Evolutionary conservation across 257 asterid species (phyloP).

Genomic region (Nicotiana tomentosiformis): DNA sequence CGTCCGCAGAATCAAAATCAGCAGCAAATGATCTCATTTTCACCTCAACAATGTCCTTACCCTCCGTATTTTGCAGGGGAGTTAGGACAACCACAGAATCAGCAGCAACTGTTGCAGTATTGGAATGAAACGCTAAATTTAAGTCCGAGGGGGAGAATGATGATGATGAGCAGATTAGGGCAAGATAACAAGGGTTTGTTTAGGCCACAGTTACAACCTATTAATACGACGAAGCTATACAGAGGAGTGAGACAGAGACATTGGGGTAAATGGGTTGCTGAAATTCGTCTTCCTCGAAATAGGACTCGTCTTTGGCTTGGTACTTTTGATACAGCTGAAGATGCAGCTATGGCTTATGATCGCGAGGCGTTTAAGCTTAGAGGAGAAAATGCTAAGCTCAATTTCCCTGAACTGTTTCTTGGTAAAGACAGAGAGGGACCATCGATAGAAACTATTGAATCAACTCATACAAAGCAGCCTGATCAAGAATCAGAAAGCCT

Average conservation of each 20-base stretch:
- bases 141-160: conserved; percentile 74
- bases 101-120: conserved; percentile 52
- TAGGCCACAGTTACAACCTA: conserved; percentile 41
- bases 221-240: conserved; percentile 58
- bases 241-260: conserved; percentile 94
- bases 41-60: conserved; percentile 35
- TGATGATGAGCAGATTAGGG: conserved; percentile 59
- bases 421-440: conserved; percentile 35
- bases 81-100: conserved; percentile 19
- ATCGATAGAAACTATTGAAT: neutral
- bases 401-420: conserved; percentile 68
- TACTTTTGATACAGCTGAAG: conserved; percentile 89
- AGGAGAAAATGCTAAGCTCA: conserved; percentile 82
- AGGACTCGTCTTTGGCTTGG: conserved; percentile 96
- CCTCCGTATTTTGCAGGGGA: conserved; percentile 69
- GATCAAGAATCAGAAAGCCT: conserved; percentile 11
- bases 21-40: conserved; percentile 82
- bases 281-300: conserved; percentile 84
- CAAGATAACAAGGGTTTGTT: conserved; percentile 22
- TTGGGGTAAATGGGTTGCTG: conserved; percentile 99
- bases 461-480: neutral
- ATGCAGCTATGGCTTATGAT: conserved; percentile 89
- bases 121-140: conserved; percentile 72
- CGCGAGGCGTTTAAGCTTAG: conserved; percentile 81
- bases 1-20: conserved; percentile 26